Base-by-base conservation (phyloP, 176 grass and related monocot genomes). In the Hsuehochloa calcarea region DNA sequence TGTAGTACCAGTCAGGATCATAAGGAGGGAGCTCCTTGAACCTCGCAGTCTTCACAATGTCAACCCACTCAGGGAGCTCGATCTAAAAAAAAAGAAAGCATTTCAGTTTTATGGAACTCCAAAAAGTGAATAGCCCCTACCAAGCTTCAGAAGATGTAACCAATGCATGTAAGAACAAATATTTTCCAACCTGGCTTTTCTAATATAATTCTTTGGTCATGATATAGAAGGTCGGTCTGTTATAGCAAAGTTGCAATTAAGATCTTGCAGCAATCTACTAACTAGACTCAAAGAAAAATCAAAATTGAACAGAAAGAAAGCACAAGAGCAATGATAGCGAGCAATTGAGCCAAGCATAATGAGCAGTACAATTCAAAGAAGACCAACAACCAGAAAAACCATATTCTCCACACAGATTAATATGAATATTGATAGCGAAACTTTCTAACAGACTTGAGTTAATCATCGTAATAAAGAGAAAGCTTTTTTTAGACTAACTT, bases 1-100 rank as follows among this genome's bases (percentile, higher is more conserved):
- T 93, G 91, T 93, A 93, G 84, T 93, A 93, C 91, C 91, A 90
- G 69, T 93, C 91, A 11, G 81, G 84, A 31, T 93, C 91, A 78
- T 88, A 93, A 31, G 91, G 91, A 25, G 85, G 85, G 71, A 93
- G 91, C 84, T 93, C 91, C 91, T 93, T 93, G 71, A 93, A 93
- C 79, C 84, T 82, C 0, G 86, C 91, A 8, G 88, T 93, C 71
- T 93, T 93, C 81, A 93, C 91, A 80, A 93, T 93, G 74, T 93
- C 91, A 34, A 85, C 86, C 87, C 88, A 93, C 80, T 93, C 84
- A 29, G 91, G 85, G 58, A 93, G 91, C 84, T 93, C 91, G 85
- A 93, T 88, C 91, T 93, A 49, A 46, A 61, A 35, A 1, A 46
- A 61, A 19, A 38, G 20, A 5, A 37, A 20, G 0, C 41, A 74